These are phyloP conservation scores for Aspergillus ostianus DNA, from an alignment of 495 filamentous ascomycete genomes.

Conservation along the genomic window DNA sequence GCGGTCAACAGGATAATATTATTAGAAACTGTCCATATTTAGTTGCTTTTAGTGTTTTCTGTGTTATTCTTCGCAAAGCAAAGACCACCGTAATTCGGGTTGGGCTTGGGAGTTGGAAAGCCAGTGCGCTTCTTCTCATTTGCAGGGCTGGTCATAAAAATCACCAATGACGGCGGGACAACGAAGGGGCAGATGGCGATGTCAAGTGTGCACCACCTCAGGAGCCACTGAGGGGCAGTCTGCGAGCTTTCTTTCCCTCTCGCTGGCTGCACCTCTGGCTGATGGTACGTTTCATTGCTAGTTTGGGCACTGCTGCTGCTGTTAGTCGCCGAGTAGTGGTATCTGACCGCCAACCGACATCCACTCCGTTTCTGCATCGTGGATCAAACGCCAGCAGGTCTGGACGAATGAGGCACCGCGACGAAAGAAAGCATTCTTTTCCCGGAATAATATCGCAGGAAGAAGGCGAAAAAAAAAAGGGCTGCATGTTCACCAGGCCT, in stretches of 20 bases:
- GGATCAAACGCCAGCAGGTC: constrained; percentile 10
- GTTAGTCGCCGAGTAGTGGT: constrained; percentile 24
- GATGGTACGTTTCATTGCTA: constrained; percentile 23
- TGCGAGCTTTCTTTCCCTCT: not conserved
- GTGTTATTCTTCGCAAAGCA: not conserved
- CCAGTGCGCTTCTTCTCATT: not conserved
- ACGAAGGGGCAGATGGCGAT: constrained; percentile 8
- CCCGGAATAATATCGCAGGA: not conserved
- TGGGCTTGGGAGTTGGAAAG: not conserved
- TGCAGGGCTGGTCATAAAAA: constrained; percentile 4
- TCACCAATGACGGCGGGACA: constrained; percentile 18
- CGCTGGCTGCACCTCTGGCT: constrained; percentile 12
- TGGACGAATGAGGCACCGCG: constrained; percentile 2
- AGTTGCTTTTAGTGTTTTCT: not conserved
- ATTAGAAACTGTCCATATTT: not conserved
- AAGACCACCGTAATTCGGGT: not conserved
- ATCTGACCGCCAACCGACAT: constrained; percentile 27
- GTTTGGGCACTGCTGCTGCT: constrained; percentile 32
- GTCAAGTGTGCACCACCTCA: constrained; percentile 2
- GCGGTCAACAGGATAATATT: not conserved
- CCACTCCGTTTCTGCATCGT: constrained; percentile 17
- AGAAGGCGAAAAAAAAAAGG: not conserved
- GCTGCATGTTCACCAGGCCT: not conserved
- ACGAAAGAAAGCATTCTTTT: constrained; percentile 10
- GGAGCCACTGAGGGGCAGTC: constrained; percentile 18